phyloP scores from a whole-genome alignment of 257 asterid genomes.

The Capsicum baccatum region DNA sequence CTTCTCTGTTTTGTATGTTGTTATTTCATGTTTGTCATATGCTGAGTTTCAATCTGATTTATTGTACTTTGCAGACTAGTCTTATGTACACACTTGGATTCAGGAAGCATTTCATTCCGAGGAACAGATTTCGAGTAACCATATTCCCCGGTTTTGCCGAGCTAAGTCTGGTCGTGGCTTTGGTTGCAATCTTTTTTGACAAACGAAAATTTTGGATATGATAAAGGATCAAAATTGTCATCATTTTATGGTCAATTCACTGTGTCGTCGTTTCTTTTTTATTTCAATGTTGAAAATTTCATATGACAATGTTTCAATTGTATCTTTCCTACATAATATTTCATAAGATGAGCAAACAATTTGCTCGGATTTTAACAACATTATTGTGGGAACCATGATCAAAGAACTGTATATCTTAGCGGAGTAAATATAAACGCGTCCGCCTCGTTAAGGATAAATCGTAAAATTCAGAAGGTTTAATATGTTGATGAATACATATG shows the following conservation, averaged over 20 bases:
- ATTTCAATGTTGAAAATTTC: background rate
- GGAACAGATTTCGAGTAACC: conserved; percentile 83
- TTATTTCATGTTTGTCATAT: background rate
- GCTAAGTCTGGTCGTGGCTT: conserved; percentile 60
- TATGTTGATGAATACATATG: background rate
- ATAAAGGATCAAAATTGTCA: background rate
- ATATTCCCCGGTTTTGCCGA: conserved; percentile 77
- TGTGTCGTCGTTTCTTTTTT: background rate
- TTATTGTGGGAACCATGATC: background rate
- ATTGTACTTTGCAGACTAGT: conserved; percentile 68
- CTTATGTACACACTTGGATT: conserved; percentile 86
- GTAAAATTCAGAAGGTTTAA: background rate
- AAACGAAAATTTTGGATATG: conserved; percentile 83
- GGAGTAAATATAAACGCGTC: background rate
- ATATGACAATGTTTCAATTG: background rate
- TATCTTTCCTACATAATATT: background rate
- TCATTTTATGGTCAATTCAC: background rate
- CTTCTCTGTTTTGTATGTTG: background rate
- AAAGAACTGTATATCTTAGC: background rate
- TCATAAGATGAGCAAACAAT: background rate
- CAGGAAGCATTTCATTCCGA: conserved; percentile 58
- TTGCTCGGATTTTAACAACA: background rate
- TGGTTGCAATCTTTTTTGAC: conserved; percentile 66
- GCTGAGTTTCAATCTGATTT: background rate
- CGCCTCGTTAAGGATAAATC: background rate